phyloP scores from a whole-genome alignment of 2,329 filamentous ascomycete species.

The Tolypocladium sp. region DNA sequence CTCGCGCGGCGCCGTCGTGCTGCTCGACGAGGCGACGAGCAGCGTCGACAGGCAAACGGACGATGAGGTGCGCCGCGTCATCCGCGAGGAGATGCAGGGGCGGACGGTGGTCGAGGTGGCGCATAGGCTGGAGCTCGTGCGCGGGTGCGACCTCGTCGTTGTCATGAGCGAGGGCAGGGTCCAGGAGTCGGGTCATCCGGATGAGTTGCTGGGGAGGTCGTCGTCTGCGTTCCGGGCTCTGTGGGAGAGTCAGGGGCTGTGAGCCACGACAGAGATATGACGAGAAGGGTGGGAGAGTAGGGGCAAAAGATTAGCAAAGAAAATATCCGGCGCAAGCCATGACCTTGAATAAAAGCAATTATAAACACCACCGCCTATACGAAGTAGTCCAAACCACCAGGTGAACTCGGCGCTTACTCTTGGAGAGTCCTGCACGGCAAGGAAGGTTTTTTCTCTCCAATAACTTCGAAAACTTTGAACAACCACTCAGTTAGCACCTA shows the following conservation, averaged over 20 bases:
- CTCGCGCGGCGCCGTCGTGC: conserved; percentile 13
- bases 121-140: conserved; percentile 17
- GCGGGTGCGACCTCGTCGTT: conserved; percentile 16
- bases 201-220: conserved; percentile 10
- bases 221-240: conserved; percentile 11
- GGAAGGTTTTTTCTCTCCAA: too few species aligned
- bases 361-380: too few species aligned
- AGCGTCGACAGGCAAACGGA: conserved; percentile 20
- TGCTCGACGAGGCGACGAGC: conserved; percentile 21
- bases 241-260: conserved; percentile 7
- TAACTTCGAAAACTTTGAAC: too few species aligned
- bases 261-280: neutral
- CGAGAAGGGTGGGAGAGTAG: too few species aligned
- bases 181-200: conserved; percentile 14
- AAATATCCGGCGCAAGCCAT: neutral
- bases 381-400: too few species aligned
- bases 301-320: too few species aligned
- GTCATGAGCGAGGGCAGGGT: conserved; percentile 18
- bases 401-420: too few species aligned
- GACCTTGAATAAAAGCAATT: neutral
- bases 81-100: conserved; percentile 11
- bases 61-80: conserved; percentile 11
- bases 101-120: conserved; percentile 19
- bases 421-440: too few species aligned
- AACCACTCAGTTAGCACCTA: too few species aligned